These are phyloP conservation scores for Erucastrum elatum DNA, from an alignment of 345 rosid species.

Conservation along the genomic window DNA sequence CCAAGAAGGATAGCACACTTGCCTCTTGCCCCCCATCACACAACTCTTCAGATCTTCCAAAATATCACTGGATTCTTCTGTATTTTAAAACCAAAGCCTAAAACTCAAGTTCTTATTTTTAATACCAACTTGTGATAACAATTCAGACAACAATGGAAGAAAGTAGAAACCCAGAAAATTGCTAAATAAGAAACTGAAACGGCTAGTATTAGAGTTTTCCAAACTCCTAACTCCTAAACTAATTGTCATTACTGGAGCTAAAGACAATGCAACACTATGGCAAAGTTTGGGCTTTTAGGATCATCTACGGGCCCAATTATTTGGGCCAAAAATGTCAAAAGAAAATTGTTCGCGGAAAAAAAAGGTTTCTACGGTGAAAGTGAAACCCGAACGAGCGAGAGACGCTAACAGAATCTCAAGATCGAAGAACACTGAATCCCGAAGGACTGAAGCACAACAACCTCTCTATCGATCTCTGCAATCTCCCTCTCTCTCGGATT, in stretches of 20 bases:
- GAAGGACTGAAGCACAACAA: conserved; percentile 26
- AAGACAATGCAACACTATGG: background rate
- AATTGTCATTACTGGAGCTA: no score
- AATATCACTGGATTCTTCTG: background rate
- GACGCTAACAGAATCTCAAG: conserved; percentile 27
- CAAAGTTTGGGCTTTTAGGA: conserved; percentile 12
- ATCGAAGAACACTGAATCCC: conserved; percentile 37
- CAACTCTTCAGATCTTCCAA: background rate
- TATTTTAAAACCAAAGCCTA: no score
- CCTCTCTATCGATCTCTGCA: conserved; percentile 12
- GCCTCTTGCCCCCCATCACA: conserved; percentile 9
- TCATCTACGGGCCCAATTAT: background rate
- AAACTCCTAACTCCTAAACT: no score
- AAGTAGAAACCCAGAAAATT: no score
- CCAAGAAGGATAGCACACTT: conserved; percentile 6
- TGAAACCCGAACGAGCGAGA: conserved; percentile 17
- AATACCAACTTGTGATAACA: no score
- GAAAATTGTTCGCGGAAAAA: conserved; percentile 24
- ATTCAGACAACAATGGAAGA: no score
- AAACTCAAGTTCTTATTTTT: no score
- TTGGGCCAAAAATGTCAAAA: background rate
- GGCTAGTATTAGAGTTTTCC: no score
- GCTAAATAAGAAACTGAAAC: no score
- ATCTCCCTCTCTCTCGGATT: background rate
- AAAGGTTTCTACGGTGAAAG: background rate